Evolutionary conservation across 345 rosid species (phyloP).

Genomic region (Populus pruinosa): DNA sequence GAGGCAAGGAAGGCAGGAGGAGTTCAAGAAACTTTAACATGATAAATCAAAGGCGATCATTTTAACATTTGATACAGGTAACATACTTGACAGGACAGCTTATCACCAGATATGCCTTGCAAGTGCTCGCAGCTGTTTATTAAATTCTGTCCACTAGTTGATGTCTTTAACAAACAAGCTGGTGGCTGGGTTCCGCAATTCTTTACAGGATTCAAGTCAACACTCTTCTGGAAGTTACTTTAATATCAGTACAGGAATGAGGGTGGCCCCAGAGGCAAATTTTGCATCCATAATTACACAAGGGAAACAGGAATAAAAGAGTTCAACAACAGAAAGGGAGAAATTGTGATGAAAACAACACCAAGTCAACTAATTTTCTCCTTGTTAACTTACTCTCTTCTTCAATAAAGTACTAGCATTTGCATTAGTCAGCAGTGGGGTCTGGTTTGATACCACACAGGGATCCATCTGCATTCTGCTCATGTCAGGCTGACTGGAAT

Average conservation of each 20-base stretch:
- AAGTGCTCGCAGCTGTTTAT: slow-evolving; percentile 18
- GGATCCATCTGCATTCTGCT: slow-evolving; percentile 35
- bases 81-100: slow-evolving; percentile 42
- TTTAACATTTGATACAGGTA: slow-evolving; percentile 16
- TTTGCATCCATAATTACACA: neutral
- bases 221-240: slow-evolving; percentile 23
- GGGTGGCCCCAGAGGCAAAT: neutral
- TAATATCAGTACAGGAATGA: neutral
- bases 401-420: slow-evolving; percentile 29
- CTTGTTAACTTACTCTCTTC: slow-evolving; percentile 38
- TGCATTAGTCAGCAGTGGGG: slow-evolving; percentile 23
- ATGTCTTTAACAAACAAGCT: slow-evolving; percentile 25
- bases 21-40: neutral
- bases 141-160: slow-evolving; percentile 34
- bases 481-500: slow-evolving; percentile 33
- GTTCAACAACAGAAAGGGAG: slow-evolving; percentile 3
- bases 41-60: slow-evolving; percentile 10
- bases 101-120: slow-evolving; percentile 36
- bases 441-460: slow-evolving; percentile 29
- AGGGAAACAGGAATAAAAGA: neutral
- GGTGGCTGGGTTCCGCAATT: slow-evolving; percentile 22
- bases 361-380: neutral
- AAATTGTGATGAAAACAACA: neutral
- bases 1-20: neutral
- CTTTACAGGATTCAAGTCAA: slow-evolving; percentile 16